These are phyloP conservation scores for Clavispora santaluciae DNA, from an alignment of 805 yeast species.

Conservation along the genomic window DNA sequence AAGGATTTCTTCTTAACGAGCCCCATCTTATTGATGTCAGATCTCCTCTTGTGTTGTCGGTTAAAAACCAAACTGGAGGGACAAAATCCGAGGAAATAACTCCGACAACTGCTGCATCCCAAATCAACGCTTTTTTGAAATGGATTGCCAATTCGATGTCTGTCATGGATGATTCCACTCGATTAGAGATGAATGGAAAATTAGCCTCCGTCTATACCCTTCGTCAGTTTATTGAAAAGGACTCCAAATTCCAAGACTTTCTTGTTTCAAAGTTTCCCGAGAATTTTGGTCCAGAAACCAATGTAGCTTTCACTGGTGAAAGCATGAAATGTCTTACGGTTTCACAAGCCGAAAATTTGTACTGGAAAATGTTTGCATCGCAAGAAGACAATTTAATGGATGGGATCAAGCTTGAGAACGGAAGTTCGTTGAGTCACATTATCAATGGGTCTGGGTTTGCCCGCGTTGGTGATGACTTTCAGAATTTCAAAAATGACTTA, in stretches of 20 bases:
- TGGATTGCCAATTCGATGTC: conserved; percentile 14
- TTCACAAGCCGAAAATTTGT: conserved; percentile 36
- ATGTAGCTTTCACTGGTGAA: background rate
- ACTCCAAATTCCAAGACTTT: conserved; percentile 38
- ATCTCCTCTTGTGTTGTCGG: conserved; percentile 11
- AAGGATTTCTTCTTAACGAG: conserved; percentile 49
- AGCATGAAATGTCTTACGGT: conserved; percentile 7
- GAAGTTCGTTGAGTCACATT: conserved; percentile 23
- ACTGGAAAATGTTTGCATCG: conserved; percentile 36
- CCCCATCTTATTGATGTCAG: conserved; percentile 45
- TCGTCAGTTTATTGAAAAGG: conserved; percentile 55
- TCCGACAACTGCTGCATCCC: conserved; percentile 11
- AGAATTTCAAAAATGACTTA: conserved; percentile 21
- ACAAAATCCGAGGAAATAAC: background rate
- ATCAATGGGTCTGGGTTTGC: conserved; percentile 35
- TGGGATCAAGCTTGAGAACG: conserved; percentile 27
- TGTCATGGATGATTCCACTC: conserved; percentile 12
- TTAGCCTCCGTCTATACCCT: conserved; percentile 50
- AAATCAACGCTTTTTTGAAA: conserved; percentile 12
- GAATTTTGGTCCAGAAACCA: background rate
- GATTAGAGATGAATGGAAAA: conserved; percentile 19
- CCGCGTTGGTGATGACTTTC: conserved; percentile 24
- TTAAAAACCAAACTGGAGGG: background rate
- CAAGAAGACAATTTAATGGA: conserved; percentile 12
- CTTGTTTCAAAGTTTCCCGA: conserved; percentile 14